Base-by-base conservation (phyloP, 192 early-diverging fungal genomes). In the Linnemannia hyalina region DNA sequence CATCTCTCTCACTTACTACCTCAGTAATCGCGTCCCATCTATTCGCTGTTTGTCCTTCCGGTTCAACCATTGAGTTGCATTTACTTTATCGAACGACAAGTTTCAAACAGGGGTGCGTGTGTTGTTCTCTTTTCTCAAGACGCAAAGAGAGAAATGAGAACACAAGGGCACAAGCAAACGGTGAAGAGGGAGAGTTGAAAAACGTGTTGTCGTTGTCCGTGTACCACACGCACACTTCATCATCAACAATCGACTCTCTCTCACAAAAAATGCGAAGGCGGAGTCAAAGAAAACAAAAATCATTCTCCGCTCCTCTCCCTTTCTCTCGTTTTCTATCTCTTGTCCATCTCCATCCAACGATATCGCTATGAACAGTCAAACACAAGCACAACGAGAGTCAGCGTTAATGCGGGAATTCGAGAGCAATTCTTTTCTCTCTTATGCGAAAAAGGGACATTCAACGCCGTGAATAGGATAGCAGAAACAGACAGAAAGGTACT, bases 201-300 rank as follows among this genome's bases (percentile, higher is more conserved):
- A 65, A 65, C 60, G 60, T 65, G 60, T 10, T 65, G 13, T 29
- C 60, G 26, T 65, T 65, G 60, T 65, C 60, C 60, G 60, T 65
- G 60, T 65, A 29, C 60, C 29, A 65, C 60, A 65, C 60, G 60
- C 10, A 65, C 60, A 60, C 0, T 10, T 26, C 57, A 60, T 9
- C 4, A 60, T n/a, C 22, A 65, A 65, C 55, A 60, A 60, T 16
- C 52, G 23, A 6, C 4, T 32, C n/a, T 35, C 29, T 29, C 13
- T 29, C n/a, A 32, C 54, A 65, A 65, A 57, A 57, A 57, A 23
- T 57, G 26, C 26, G 60, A 65, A 65, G 60, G 60, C 60, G 60
- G 60, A 65, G 60, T 65, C 60, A 29, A 65, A 11, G 60, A 65
- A 32, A 10, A 23, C 29, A 29, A 65, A 29, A 32, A 65, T 65